Percentiles rank a stretch among this genome's conserved stretches.
Evolutionary conservation across 2,329 filamentous ascomycete species (phyloP).

Genomic region (Metarhizium rileyi): DNA sequence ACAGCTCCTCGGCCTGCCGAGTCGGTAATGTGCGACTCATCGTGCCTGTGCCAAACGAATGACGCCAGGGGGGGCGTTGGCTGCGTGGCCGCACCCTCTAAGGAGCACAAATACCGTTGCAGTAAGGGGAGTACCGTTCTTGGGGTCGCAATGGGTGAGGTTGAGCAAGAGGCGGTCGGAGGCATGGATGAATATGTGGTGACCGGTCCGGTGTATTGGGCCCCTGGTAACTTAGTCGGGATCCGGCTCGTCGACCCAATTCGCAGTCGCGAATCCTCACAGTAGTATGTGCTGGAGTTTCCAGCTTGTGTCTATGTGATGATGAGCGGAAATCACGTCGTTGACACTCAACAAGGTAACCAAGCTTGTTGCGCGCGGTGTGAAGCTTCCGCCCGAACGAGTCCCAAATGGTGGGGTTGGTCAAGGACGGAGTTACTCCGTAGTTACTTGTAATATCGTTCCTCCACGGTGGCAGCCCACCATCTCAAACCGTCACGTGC

Average conservation of each 20-base stretch:
- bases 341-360: neutral
- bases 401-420: neutral
- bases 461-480: neutral
- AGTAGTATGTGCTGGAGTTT: neutral
- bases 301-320: neutral
- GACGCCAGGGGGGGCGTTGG: neutral
- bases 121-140: neutral
- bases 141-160: neutral
- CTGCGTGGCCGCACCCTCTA: slow-evolving; percentile 1
- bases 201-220: neutral
- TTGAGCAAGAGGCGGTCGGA: slow-evolving; percentile 6
- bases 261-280: neutral
- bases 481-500: neutral
- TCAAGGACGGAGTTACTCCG: too few relatives aligned
- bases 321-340: neutral
- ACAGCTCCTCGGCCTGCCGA: slow-evolving; percentile 85
- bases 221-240: neutral
- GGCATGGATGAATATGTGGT: neutral
- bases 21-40: slow-evolving; percentile 71
- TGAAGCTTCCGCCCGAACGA: neutral
- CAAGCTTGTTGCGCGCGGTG: neutral
- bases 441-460: too few relatives aligned
- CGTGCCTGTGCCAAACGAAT: neutral
- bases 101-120: neutral
- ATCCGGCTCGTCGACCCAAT: neutral